Evolutionary conservation across 2,329 filamentous ascomycete species (phyloP).

Genomic region (Catunica adiposa): DNA sequence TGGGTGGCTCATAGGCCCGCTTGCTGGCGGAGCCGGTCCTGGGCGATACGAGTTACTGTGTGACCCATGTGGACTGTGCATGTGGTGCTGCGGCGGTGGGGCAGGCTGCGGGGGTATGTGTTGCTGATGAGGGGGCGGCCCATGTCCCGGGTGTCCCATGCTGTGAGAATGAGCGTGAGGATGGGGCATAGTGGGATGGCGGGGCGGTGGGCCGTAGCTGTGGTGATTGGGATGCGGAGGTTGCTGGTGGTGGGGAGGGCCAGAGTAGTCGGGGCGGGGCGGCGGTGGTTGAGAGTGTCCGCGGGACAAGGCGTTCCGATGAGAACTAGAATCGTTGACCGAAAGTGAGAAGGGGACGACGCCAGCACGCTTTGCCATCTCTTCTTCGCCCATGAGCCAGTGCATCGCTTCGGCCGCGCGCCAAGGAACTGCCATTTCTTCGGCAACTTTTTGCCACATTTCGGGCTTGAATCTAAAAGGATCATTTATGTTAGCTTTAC

Average conservation of each 20-base stretch:
- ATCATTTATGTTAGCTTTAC: conserved; percentile 10
- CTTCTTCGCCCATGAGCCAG: conserved; percentile 84
- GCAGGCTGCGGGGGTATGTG: too few relatives aligned
- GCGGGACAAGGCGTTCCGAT: conserved; percentile 25
- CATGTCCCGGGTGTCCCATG: conserved; percentile 13
- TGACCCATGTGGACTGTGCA: conserved; percentile 24
- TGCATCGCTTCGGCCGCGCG: conserved; percentile 94
- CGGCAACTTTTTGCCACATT: conserved; percentile 93
- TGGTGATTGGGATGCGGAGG: conserved; percentile 3
- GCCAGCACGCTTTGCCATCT: conserved; percentile 86
- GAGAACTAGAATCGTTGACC: conserved; percentile 25
- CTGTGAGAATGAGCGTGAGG: conserved; percentile 19
- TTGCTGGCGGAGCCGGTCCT: conserved; percentile 16
- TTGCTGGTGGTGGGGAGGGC: conserved; percentile 1
- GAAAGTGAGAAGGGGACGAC: conserved; percentile 69
- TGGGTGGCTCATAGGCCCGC: conserved; percentile 42
- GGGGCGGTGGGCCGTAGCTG: conserved; percentile 21
- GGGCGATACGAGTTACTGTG: conserved; percentile 19
- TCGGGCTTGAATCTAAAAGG: conserved; percentile 75
- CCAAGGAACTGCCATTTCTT: conserved; percentile 92
- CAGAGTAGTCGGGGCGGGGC: conserved; percentile 17
- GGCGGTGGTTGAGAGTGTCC: conserved; percentile 22
- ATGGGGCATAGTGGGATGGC: conserved; percentile 21
- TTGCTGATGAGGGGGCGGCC: conserved; percentile 9
- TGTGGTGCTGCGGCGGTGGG: conserved; percentile 18